phyloP scores from a whole-genome alignment of 2,329 filamentous ascomycete species.

The Fonsecaea nubica region DNA sequence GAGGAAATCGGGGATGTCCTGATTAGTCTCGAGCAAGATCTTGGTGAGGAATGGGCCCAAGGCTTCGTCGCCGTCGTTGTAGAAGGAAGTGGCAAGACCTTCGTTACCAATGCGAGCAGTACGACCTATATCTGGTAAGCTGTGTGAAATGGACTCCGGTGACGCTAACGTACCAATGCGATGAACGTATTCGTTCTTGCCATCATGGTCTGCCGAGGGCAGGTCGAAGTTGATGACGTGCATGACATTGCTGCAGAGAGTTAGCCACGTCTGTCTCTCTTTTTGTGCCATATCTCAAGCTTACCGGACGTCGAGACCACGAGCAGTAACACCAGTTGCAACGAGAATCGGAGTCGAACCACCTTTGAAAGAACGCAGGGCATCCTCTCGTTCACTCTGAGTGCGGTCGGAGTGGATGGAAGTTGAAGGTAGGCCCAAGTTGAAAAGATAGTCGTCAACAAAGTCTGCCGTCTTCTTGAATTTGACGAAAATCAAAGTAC shows the following conservation, averaged over 20 bases:
- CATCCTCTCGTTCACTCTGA: conserved; percentile 89
- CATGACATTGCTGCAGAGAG: conserved; percentile 80
- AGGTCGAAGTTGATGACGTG: conserved; percentile 95
- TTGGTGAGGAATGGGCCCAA: conserved; percentile 78
- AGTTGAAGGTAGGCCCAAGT: conserved; percentile 77
- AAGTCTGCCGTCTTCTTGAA: conserved; percentile 77
- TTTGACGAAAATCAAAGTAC: conserved; percentile 92
- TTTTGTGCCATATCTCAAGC: not conserved
- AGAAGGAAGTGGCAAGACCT: conserved; percentile 88
- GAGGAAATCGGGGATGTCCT: conserved; percentile 83
- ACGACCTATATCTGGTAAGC: conserved; percentile 64
- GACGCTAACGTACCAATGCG: conserved; percentile 74
- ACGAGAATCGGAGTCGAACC: conserved; percentile 80
- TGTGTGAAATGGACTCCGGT: not conserved
- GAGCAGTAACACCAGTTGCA: conserved; percentile 83
- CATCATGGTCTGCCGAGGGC: conserved; percentile 75
- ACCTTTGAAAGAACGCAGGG: conserved; percentile 81
- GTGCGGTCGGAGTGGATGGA: conserved; percentile 89
- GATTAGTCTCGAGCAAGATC: conserved; percentile 78
- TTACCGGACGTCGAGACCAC: conserved; percentile 65
- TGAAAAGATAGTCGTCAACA: conserved; percentile 86
- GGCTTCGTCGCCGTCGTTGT: conserved; percentile 75
- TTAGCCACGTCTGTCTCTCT: not conserved
- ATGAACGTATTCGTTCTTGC: conserved; percentile 91
- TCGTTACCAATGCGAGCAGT: conserved; percentile 91